Conservation (phyloP, 257 asterid genomes). For the Gardenia jasminoides region DNA sequence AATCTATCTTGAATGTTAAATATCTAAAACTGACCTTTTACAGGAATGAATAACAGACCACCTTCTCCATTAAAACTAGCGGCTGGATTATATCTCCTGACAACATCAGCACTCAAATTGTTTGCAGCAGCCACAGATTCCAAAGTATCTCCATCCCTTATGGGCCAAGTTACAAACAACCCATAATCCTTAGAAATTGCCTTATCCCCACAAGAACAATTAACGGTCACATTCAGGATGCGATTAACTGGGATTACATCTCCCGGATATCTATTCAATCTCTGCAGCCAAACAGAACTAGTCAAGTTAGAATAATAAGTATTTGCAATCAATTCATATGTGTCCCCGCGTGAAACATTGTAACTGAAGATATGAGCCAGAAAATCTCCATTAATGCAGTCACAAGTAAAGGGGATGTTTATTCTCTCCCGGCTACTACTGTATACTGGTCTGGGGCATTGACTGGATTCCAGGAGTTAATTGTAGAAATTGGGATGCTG, state of each 20-base stretch:
- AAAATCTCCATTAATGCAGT: constrained; percentile 40
- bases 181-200: constrained; percentile 52
- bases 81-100: constrained; percentile 55
- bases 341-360: constrained; percentile 29
- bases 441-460: constrained; percentile 44
- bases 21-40: constrained; percentile 48
- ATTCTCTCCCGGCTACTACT: constrained; percentile 38
- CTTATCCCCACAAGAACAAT: constrained; percentile 78
- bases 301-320: constrained; percentile 62
- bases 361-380: constrained; percentile 57
- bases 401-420: constrained; percentile 71
- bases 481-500: constrained; percentile 4
- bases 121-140: constrained; percentile 43
- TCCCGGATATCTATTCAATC: constrained; percentile 38
- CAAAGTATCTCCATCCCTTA: constrained; percentile 52
- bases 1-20: neutral
- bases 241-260: constrained; percentile 47
- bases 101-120: constrained; percentile 49
- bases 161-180: constrained; percentile 74
- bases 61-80: constrained; percentile 44
- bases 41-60: constrained; percentile 66
- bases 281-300: constrained; percentile 34
- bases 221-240: constrained; percentile 59
- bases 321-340: constrained; percentile 33
- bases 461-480: constrained; percentile 42